Evolutionary conservation across 2,329 filamentous ascomycete genomes (phyloP), one percentile per base, ranked within the genome.

Genomic region (Aspergillus arachidicola): DNA sequence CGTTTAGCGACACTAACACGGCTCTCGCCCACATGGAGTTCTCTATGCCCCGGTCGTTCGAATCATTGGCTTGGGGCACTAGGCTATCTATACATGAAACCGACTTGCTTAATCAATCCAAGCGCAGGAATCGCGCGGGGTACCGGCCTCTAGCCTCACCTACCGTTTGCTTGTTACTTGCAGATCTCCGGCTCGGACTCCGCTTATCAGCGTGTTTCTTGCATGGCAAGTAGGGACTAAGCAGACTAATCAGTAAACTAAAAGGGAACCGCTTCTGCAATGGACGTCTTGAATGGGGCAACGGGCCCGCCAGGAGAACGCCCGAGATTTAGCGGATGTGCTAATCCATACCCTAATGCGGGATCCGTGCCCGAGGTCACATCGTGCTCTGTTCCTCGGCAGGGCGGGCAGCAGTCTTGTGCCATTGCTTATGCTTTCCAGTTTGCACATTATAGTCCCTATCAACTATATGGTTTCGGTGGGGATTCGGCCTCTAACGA

Each of bases 151-250:
- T 28, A 21, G 23, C 23, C 12, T 4, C 7, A 23, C 30, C n/a
- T 12, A 23, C 26, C 4, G 16, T 54, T 46, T 19, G 34, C 23
- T 50, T 14, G 16, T 16, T 28, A 12, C 34, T 43, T 23, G 51
- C 30, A 54, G 30, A 54, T 54, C 51, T 12, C 51, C 51, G 30
- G 32, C 19, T 54, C 51, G 51, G 51, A 54, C 51, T 54, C 51
- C 51, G 51, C 19, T 54, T 21, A 28, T 36, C 51, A 54, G 9
- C 30, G 51, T 21, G 21, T 32, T 23, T 21, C 19, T 21, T 54
- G 46, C 16, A 30, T 30, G 6, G 46, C 23, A 50, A 10, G 46
- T 19, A 50, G 30, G 51, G 51, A 54, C 23, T 2, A 54, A 26
- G 32, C 4, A 26, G 0, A 6, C n/a, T 54, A 19, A 36, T 30